Base-by-base conservation (phyloP, 768 basidiomycete genomes). In the Xerocomellus amylosporus region DNA sequence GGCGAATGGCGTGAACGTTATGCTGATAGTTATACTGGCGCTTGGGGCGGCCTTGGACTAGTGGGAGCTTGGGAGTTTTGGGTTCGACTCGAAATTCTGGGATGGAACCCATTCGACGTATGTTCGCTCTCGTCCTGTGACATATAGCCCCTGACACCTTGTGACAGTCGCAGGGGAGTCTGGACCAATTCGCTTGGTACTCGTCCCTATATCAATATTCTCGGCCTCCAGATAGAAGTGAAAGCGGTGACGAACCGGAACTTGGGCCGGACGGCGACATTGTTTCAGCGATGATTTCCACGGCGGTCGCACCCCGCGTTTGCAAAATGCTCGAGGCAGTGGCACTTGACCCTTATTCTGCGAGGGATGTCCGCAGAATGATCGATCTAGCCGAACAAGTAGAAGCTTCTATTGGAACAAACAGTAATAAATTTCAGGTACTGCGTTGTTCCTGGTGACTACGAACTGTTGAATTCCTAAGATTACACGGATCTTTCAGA, bases 51-150 rank as follows among this genome's bases (percentile, higher is more conserved):
- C 5, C 74, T 95, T 50, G 92, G 87, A 1, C 79, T 93, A 40
- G 85, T 95, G 2, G 86, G 86, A 46, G 90, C 90, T 45, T 96
- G 93, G 93, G 93, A 94, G 70, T 96, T 94, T 68, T 95, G 92
- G 91, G 84, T 84, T n/a, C 77, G 93, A 51, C 74, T 93, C 53
- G 94, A 98, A 73, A 78, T 86, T 58, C 73, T 92, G 12, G 89
- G 87, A 4, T 97, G 95, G 95, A 84, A 93, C 67, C 91, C 89
- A 43, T 76, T 95, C 22, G 81, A 88, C 74, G 93, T 89, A 64
- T 58, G 79, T 73, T 37, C 17, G 1, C 36, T 47, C 24, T 37
- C 42, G 19, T 24, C 33, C 36, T 51, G 31, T 33, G 36, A 31
- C 37, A 26, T 19, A n/a, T 20, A 19, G 5, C 19, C 39, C 22